These are phyloP conservation scores for Brettanomyces nanus DNA, from an alignment of 805 yeast genomes.

Conservation along the genomic window DNA sequence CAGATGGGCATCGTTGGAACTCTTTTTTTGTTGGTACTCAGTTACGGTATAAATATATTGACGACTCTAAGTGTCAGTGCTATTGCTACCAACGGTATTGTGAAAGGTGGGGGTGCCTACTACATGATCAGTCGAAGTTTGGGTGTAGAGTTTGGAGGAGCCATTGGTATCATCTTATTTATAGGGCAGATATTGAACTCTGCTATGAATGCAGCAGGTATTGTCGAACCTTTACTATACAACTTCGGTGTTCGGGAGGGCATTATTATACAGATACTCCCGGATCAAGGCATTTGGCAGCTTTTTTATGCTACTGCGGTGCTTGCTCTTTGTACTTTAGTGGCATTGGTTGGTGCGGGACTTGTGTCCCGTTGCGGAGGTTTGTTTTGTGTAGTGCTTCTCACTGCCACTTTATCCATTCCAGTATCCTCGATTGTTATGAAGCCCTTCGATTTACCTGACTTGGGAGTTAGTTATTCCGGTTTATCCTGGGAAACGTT, in stretches of 20 bases:
- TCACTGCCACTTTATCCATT: constrained; percentile 68
- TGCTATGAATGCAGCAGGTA: constrained; percentile 91
- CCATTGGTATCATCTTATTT: constrained; percentile 90
- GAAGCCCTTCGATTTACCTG: constrained; percentile 50
- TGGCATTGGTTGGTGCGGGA: constrained; percentile 74
- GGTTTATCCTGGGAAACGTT: constrained; percentile 71
- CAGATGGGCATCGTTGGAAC: constrained; percentile 88
- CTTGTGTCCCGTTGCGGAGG: constrained; percentile 80
- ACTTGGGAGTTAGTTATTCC: constrained; percentile 44
- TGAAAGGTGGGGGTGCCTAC: constrained; percentile 97
- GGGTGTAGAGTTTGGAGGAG: constrained; percentile 98
- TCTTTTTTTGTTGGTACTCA: constrained; percentile 52
- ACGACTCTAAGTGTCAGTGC: constrained; percentile 91
- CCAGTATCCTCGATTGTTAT: constrained; percentile 71
- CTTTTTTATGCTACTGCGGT: constrained; percentile 65
- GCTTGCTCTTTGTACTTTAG: constrained; percentile 59
- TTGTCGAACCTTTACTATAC: constrained; percentile 80
- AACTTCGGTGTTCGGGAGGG: constrained; percentile 66
- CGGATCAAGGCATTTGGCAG: constrained; percentile 57
- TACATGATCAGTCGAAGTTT: constrained; percentile 92
- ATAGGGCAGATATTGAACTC: constrained; percentile 90
- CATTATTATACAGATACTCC: constrained; percentile 46
- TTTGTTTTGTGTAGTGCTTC: constrained; percentile 55
- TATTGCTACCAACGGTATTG: constrained; percentile 95
- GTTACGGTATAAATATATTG: constrained; percentile 72